Percentiles rank a stretch among this genome's conserved stretches.
Conservation (phyloP, 1,284 basidiomycete species). For the Pseudozyma pruni region DNA sequence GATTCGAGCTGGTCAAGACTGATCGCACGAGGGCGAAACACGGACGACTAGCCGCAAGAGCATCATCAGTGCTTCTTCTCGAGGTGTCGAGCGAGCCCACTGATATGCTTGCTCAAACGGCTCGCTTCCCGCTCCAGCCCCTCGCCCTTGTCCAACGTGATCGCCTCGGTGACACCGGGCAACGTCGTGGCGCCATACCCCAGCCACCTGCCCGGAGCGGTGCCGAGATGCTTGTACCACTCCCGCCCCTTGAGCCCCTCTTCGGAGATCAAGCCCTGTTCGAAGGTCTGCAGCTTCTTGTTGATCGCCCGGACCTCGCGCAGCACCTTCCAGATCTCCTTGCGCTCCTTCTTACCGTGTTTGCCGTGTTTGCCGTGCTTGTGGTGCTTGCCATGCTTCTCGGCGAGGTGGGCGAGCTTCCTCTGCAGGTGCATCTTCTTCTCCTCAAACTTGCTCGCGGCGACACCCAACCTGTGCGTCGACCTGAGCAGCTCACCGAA, state of each 20-base stretch:
- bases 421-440: slow-evolving; percentile 14
- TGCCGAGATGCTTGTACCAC: slow-evolving; percentile 86
- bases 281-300: slow-evolving; percentile 78
- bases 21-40: too few relatives aligned
- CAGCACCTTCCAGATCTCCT: slow-evolving; percentile 70
- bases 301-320: slow-evolving; percentile 77
- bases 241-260: slow-evolving; percentile 77
- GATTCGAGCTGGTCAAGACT: too few relatives aligned
- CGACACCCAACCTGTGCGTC: slow-evolving; percentile 24
- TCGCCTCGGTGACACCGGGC: slow-evolving; percentile 79
- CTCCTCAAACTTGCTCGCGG: slow-evolving; percentile 26
- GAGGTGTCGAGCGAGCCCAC: slow-evolving; percentile 22
- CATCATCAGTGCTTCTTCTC: slow-evolving; percentile 16
- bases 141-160: slow-evolving; percentile 63
- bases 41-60: too few relatives aligned
- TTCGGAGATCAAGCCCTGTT: slow-evolving; percentile 81
- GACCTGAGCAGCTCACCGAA: slow-evolving; percentile 19
- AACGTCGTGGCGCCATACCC: slow-evolving; percentile 87
- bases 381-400: slow-evolving; percentile 1
- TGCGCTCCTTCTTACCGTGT: slow-evolving; percentile 8
- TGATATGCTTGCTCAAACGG: slow-evolving; percentile 45
- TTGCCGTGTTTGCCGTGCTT: not conserved
- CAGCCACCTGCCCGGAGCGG: slow-evolving; percentile 88
- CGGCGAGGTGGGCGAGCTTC: slow-evolving; percentile 25
- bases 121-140: slow-evolving; percentile 50